Conservation (phyloP, 2,329 filamentous ascomycete genomes). For the Trichoderma brevicompactum region DNA sequence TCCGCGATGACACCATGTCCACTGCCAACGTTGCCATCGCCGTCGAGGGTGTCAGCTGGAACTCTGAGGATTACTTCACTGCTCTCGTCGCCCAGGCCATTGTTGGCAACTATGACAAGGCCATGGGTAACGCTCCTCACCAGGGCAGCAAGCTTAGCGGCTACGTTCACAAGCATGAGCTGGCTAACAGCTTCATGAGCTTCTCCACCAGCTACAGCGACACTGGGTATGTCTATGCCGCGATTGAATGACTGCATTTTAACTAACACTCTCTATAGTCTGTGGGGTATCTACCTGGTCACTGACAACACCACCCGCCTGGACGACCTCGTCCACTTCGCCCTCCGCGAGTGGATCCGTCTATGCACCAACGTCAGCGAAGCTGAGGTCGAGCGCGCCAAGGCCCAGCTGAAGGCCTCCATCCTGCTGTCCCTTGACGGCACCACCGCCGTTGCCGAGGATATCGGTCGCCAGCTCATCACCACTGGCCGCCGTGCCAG, state of each 20-base stretch:
- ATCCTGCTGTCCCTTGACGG: conserved; percentile 96
- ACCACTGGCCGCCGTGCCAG: conserved; percentile 91
- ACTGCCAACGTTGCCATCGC: conserved; percentile 98
- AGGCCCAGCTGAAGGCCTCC: conserved; percentile 98
- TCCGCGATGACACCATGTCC: conserved; percentile 94
- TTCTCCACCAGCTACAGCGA: conserved; percentile 99
- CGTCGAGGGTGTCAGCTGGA: conserved; percentile 99
- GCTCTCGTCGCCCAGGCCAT: conserved; percentile 97
- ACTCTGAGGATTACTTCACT: conserved; percentile 98
- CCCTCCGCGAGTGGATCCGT: conserved; percentile 96
- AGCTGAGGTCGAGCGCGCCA: conserved; percentile 95
- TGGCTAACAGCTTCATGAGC: conserved; percentile 99
- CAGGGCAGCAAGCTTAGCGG: conserved; percentile 97
- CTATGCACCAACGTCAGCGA: conserved; percentile 85
- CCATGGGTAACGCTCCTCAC: conserved; percentile 96
- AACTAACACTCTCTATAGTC: conserved; percentile 59
- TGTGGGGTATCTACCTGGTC: conserved; percentile 99
- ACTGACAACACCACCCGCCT: conserved; percentile 85
- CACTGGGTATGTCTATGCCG: conserved; percentile 73
- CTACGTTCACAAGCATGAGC: conserved; percentile 89
- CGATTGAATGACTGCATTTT: conserved; percentile 6
- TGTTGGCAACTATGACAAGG: conserved; percentile 99
- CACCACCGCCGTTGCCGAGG: conserved; percentile 95
- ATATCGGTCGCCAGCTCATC: conserved; percentile 97
- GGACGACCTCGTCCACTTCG: conserved; percentile 97